Evolutionary conservation across 202 grass and related monocot genomes (phyloP), one percentile per base, ranked within the genome.

Genomic region (Musa balbisiana): DNA sequence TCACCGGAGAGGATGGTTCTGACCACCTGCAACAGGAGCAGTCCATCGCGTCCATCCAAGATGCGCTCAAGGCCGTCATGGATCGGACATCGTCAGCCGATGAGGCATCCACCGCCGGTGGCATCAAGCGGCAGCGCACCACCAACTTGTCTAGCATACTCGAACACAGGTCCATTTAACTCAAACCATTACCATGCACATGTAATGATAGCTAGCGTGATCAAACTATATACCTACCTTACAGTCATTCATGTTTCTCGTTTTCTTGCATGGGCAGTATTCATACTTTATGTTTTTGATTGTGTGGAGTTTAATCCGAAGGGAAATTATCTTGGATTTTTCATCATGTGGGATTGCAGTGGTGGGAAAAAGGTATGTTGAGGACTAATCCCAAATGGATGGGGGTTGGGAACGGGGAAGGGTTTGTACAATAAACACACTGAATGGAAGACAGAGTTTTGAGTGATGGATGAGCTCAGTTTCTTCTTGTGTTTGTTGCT

Each of bases 51-150:
- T 91, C 93, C 4, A 89, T 97, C 12, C 88, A 97, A 80, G 93
- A 97, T 82, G 90, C 86, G 9, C 86, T 97, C 49, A 86, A 88
- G 24, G 87, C 86, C 51, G 84, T 97, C 62, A 91, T 97, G 73
- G 90, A 93, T 74, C 69, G 86, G 59, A 81, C 82, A 73, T 23
- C 88, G 72, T 76, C 80, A 1, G 75, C 84, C 62, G 85, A 80
- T 49, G 93, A 97, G 65, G 76, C 85, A 53, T 84, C 83, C 1
- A 79, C 80, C 0, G 87, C 73, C 12, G 78, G 88, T 16, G 81
- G 80, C 53, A 93, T 89, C 62, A 97, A 97, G 88, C 78, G 93
- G 67, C 93, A 97, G 83, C 91, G 93, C 78, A 97, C 92, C 83
- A 91, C 71, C 21, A 73, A 53, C 71, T 15, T 73, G 14, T 55